Evolutionary conservation across 1,139 yeast species (phyloP).

Genomic region (Kodamaea suecica): DNA sequence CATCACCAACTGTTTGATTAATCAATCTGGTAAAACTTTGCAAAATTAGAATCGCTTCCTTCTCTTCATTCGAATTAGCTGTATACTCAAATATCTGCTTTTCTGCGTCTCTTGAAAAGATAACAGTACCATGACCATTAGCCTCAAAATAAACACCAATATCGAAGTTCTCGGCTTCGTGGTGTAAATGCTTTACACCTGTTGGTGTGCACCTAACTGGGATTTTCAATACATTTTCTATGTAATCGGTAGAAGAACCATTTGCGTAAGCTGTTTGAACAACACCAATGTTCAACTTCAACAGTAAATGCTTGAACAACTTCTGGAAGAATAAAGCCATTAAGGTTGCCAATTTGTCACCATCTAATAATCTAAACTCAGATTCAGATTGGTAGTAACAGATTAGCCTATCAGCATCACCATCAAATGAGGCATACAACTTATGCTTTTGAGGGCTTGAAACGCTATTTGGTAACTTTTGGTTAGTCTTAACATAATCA

Average conservation of each 20-base stretch:
- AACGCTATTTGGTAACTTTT: slow-evolving; percentile 67
- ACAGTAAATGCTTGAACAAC: slow-evolving; percentile 42
- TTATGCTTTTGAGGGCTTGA: slow-evolving; percentile 33
- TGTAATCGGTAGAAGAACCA: slow-evolving; percentile 80
- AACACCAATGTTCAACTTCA: slow-evolving; percentile 63
- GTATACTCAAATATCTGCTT: slow-evolving; percentile 27
- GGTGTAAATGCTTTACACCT: slow-evolving; percentile 95
- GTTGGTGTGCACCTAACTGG: slow-evolving; percentile 92
- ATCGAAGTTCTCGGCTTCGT: slow-evolving; percentile 78
- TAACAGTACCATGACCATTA: slow-evolving; percentile 97
- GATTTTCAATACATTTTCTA: slow-evolving; percentile 57
- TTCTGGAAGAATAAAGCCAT: slow-evolving; percentile 67
- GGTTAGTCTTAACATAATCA: slow-evolving; percentile 89
- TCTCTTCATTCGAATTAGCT: slow-evolving; percentile 17
- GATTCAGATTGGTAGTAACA: slow-evolving; percentile 59
- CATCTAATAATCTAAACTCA: slow-evolving; percentile 74
- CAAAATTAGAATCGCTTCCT: slow-evolving; percentile 52
- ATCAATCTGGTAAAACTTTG: slow-evolving; percentile 64
- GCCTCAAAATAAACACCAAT: slow-evolving; percentile 97
- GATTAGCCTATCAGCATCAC: slow-evolving; percentile 95
- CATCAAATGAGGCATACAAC: slow-evolving; percentile 86
- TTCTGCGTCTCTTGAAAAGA: slow-evolving; percentile 64
- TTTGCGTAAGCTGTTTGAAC: slow-evolving; percentile 98
- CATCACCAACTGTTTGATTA: slow-evolving; percentile 97
- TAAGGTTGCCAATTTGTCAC: slow-evolving; percentile 88